These are phyloP conservation scores for Lagerstroemia speciosa DNA, from an alignment of 345 rosid genomes.

Conservation along the genomic window DNA sequence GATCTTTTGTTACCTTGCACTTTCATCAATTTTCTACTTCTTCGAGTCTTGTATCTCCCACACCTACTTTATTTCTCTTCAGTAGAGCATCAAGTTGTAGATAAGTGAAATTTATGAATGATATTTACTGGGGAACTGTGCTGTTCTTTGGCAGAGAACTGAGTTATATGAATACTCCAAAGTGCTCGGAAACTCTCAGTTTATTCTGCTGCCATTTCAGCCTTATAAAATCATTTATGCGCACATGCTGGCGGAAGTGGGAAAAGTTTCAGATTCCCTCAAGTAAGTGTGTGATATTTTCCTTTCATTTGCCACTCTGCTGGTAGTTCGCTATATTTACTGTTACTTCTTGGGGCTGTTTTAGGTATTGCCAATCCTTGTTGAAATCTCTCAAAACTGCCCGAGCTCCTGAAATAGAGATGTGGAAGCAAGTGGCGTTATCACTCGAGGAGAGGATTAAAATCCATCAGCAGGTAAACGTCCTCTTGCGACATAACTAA, in stretches of 20 bases:
- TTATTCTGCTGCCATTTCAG: conserved; percentile 75
- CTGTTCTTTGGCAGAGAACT: conserved; percentile 64
- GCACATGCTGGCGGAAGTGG: conserved; percentile 92
- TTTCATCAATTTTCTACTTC: not conserved
- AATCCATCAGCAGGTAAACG: conserved; percentile 65
- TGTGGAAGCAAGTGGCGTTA: conserved; percentile 44
- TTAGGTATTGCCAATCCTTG: conserved; percentile 77
- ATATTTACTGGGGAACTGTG: conserved; percentile 19
- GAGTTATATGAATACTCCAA: conserved; percentile 93
- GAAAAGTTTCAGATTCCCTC: conserved; percentile 76
- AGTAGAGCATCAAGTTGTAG: not conserved
- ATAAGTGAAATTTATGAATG: not conserved
- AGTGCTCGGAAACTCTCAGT: conserved; percentile 96
- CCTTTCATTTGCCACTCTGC: conserved; percentile 1
- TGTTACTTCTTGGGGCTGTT: conserved; percentile 1
- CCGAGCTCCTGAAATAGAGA: conserved; percentile 63
- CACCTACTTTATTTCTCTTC: not conserved
- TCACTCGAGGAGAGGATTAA: conserved; percentile 72
- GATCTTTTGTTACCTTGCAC: not conserved
- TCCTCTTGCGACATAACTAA: not conserved
- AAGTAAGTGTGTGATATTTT: conserved; percentile 47
- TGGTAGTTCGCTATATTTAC: conserved; percentile 6
- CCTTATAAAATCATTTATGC: conserved; percentile 94
- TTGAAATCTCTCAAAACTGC: conserved; percentile 59
- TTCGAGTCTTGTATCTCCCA: not conserved